Conservation (phyloP, 345 rosid genomes). For the Hibiscus syriacus region DNA sequence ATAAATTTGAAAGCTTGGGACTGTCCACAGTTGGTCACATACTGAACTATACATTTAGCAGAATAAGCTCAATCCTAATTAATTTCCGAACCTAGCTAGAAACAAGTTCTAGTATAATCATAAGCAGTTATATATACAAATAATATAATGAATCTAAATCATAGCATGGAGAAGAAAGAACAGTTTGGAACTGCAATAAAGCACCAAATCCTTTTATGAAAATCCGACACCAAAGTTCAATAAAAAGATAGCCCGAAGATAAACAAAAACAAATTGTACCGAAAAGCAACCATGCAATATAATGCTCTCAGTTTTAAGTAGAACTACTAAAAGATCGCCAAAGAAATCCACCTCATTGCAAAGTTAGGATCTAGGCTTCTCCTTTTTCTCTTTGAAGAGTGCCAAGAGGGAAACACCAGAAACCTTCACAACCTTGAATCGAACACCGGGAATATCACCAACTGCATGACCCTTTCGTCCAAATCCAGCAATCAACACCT, state of each 20-base stretch:
- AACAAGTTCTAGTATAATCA: no score
- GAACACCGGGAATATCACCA: constrained; percentile 82
- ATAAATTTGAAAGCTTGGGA: no score
- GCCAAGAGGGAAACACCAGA: constrained; percentile 23
- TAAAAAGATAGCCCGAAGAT: constrained; percentile 6
- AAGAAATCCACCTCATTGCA: neutral
- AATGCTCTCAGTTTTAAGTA: constrained; percentile 2
- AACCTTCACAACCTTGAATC: constrained; percentile 45
- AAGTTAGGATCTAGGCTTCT: constrained; percentile 43
- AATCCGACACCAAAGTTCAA: neutral
- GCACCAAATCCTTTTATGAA: neutral
- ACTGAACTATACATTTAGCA: no score
- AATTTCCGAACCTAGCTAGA: no score
- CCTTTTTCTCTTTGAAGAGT: constrained; percentile 46
- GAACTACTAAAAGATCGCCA: neutral
- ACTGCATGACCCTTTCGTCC: constrained; percentile 77
- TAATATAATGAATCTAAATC: neutral
- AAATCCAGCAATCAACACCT: constrained; percentile 70
- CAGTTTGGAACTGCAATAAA: neutral
- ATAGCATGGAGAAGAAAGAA: neutral
- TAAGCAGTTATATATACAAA: neutral
- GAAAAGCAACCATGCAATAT: neutral
- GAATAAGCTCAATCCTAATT: no score
- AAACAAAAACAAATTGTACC: neutral
- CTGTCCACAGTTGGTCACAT: no score